Evolutionary conservation across 129 eudicot species (phyloP).

Genomic region (Tagetes erecta): DNA sequence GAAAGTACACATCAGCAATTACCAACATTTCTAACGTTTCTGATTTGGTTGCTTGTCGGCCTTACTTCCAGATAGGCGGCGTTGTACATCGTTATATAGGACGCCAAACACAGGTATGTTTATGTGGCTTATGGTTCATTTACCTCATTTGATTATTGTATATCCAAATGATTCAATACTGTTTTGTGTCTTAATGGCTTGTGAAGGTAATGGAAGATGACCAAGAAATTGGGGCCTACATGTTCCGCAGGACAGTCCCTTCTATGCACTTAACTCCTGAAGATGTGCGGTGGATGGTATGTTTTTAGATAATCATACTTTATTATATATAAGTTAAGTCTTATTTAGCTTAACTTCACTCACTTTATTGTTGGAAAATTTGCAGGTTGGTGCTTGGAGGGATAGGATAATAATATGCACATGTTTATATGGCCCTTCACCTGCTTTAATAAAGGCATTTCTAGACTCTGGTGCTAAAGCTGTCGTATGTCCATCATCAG

Average conservation of each 20-base stretch:
- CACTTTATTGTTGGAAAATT: background rate
- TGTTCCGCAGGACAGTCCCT: constrained; percentile 97
- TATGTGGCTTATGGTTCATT: constrained; percentile 4
- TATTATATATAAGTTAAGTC: background rate
- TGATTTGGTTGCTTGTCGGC: constrained; percentile 84
- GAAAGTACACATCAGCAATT: constrained; percentile 68
- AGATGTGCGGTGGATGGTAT: constrained; percentile 89
- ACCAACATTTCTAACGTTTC: constrained; percentile 76
- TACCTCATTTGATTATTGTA: constrained; percentile 10
- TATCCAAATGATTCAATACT: background rate
- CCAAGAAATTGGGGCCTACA: constrained; percentile 93
- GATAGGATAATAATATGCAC: constrained; percentile 90
- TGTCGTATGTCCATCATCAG: constrained; percentile 75
- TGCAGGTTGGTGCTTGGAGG: constrained; percentile 96
- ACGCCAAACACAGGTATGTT: constrained; percentile 89
- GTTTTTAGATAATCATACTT: constrained; percentile 23
- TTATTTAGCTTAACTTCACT: background rate
- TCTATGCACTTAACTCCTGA: constrained; percentile 77
- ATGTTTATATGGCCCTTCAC: constrained; percentile 72
- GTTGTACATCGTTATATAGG: constrained; percentile 96
- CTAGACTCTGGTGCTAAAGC: constrained; percentile 97
- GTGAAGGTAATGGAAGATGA: constrained; percentile 98
- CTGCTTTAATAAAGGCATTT: constrained; percentile 74
- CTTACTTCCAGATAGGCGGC: constrained; percentile 91
- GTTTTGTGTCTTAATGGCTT: constrained; percentile 1